Conservation (phyloP, 2,329 filamentous ascomycete species). For the Phialemonium atrogriseum region DNA sequence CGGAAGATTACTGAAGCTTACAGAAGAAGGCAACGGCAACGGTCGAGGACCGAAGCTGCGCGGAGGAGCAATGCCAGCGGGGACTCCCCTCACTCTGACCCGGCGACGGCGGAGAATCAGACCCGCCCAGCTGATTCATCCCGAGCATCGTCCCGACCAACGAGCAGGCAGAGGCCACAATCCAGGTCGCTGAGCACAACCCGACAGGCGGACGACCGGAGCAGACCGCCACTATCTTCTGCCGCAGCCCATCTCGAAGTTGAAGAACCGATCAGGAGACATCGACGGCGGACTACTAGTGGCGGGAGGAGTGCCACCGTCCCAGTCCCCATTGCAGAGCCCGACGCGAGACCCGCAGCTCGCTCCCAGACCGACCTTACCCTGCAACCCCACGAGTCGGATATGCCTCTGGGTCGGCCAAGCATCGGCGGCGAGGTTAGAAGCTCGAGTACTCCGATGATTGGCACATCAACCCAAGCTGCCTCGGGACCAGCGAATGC, state of each 20-base stretch:
- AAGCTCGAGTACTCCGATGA: slow-evolving; percentile 27
- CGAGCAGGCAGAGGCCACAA: slow-evolving; percentile 28
- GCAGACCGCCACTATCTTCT: slow-evolving; percentile 40
- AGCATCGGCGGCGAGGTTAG: slow-evolving; percentile 30
- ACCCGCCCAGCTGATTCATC: slow-evolving; percentile 19
- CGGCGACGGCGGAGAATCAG: slow-evolving; percentile 14
- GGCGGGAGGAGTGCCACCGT: slow-evolving; percentile 46
- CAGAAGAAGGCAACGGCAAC: slow-evolving; percentile 61
- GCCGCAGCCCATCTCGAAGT: slow-evolving; percentile 40
- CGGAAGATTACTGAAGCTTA: slow-evolving; percentile 88
- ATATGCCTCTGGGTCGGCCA: slow-evolving; percentile 27
- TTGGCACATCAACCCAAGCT: slow-evolving; percentile 12
- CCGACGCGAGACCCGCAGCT: slow-evolving; percentile 40
- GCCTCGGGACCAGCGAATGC: slow-evolving; percentile 14
- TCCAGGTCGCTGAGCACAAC: slow-evolving; percentile 38
- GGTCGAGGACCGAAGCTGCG: slow-evolving; percentile 39
- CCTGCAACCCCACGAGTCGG: slow-evolving; percentile 30
- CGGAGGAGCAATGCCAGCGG: slow-evolving; percentile 34
- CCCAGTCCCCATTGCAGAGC: slow-evolving; percentile 31
- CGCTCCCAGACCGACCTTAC: slow-evolving; percentile 60
- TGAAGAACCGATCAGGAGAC: slow-evolving; percentile 32
- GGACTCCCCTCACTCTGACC: slow-evolving; percentile 27
- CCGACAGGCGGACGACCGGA: slow-evolving; percentile 30
- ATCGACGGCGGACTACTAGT: slow-evolving; percentile 45
- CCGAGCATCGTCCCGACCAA: slow-evolving; percentile 16